Conservation (phyloP, 352 stramenopile genomes). For the Phytophthora litchii region DNA sequence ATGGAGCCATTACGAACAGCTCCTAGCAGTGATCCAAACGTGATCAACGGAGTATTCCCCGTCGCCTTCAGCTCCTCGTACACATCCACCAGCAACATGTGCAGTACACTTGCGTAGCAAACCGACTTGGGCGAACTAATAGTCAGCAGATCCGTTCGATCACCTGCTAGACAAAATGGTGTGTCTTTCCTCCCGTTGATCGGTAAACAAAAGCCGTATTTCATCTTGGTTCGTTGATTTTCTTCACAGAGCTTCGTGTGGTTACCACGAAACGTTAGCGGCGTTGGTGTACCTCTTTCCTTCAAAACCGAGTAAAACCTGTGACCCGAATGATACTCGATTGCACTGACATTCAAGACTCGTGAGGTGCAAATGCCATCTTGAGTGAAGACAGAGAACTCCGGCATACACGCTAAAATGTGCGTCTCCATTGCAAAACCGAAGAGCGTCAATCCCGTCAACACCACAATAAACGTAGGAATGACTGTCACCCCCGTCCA, state of each 20-base stretch:
- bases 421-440: constrained; percentile 19
- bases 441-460: constrained; percentile 11
- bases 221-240: constrained; percentile 7
- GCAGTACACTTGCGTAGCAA: constrained; percentile 59
- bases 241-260: constrained; percentile 29
- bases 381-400: constrained; percentile 9
- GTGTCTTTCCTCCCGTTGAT: constrained; percentile 55
- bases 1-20: constrained; percentile 54
- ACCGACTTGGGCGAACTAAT: constrained; percentile 33
- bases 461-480: constrained; percentile 12
- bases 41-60: constrained; percentile 36
- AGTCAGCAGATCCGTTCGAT: constrained; percentile 53
- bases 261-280: constrained; percentile 34
- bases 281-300: constrained; percentile 8
- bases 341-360: constrained; percentile 18
- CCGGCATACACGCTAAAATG: constrained; percentile 8
- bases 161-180: constrained; percentile 43
- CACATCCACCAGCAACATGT: constrained; percentile 65
- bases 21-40: constrained; percentile 56
- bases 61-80: constrained; percentile 47
- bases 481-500: constrained; percentile 11
- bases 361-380: constrained; percentile 9
- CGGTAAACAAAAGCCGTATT: constrained; percentile 52
- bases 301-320: constrained; percentile 26
- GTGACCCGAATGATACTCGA: constrained; percentile 31